These are phyloP conservation scores for Leccinum ochraceum DNA, from an alignment of 768 basidiomycete genomes.

Conservation along the genomic window DNA sequence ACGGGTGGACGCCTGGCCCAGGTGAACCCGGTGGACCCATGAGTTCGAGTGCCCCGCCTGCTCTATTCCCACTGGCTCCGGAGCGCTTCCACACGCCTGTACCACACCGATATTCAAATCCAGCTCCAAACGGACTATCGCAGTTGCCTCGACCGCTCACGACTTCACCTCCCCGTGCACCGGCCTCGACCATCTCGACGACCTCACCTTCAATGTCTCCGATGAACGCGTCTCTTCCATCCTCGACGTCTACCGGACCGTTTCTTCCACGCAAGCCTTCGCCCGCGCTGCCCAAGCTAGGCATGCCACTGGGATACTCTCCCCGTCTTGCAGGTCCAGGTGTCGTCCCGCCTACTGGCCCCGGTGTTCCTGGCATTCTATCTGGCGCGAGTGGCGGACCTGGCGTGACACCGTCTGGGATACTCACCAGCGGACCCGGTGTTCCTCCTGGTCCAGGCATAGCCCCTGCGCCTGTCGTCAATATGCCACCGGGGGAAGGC, in stretches of 20 bases:
- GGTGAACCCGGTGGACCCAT: constrained; percentile 30
- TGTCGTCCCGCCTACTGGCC: background rate
- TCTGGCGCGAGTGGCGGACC: background rate
- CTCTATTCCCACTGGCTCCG: constrained; percentile 29
- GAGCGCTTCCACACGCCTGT: constrained; percentile 33
- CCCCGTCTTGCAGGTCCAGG: constrained; percentile 32
- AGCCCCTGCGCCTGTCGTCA: constrained; percentile 20
- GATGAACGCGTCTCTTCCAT: constrained; percentile 15
- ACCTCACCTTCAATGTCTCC: constrained; percentile 22
- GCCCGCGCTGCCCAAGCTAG: constrained; percentile 30
- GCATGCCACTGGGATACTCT: constrained; percentile 29
- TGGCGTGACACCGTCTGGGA: constrained; percentile 21
- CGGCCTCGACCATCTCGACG: constrained; percentile 1
- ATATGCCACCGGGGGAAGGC: constrained; percentile 13
- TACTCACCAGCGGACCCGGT: constrained; percentile 30
- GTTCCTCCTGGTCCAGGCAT: constrained; percentile 31
- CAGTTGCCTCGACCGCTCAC: constrained; percentile 22
- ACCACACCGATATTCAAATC: constrained; percentile 28
- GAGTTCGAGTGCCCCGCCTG: constrained; percentile 29
- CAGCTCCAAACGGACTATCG: constrained; percentile 23
- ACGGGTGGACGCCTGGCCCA: constrained; percentile 36
- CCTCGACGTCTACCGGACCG: constrained; percentile 16
- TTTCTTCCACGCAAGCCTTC: constrained; percentile 30
- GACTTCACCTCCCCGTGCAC: background rate
- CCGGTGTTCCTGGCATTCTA: background rate